Evolutionary conservation across 116 monocot genomes (phyloP), one percentile per base, ranked within the genome.

Genomic region (Trichopus zeylanicus): DNA sequence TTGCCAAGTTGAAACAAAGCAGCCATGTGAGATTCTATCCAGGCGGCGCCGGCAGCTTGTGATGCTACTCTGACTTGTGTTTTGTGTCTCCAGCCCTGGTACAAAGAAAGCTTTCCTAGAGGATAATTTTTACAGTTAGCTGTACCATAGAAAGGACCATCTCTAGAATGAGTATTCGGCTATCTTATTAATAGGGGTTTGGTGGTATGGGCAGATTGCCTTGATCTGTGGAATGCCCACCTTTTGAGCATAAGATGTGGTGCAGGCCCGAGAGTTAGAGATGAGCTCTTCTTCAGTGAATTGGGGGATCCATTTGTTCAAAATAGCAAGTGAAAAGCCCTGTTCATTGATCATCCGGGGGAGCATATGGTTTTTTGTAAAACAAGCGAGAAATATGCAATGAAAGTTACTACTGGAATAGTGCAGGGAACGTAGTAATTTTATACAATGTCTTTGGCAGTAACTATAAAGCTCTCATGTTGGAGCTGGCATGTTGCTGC

Each of bases 1-100:
- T 91, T 11, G 52, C 33, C 34, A 97, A 75, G 77, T 81, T 97
- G 81, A 87, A 75, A 65, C 49, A 49, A 29, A 79, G 84, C 60
- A 70, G 67, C 56, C 66, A 69, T 63, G 76, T 82, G 48, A 81
- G 73, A 48, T 94, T 73, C 26, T 60, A n/a, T 26, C 26, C 42
- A 46, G 27, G 37, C 29, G 46, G 27, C 21, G 60, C 7, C 26
- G 23, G 42, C 60, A 46, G 39, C 60, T 42, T 27, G 26, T 25
- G 27, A 60, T 46, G 9, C 1, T n/a, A n/a, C n/a, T n/a, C n/a
- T n/a, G n/a, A n/a, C 13, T 60, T 49, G 49, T 49, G 49, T 49
- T 49, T 49, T 12, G 1, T 42, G 13, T 42, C 42, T 42, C 42
- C 42, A 13, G 42, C 32, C 4, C 32, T 8, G 32, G 32, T 33